A percentile compares a stretch with the other conserved stretches of the same genome.
These are phyloP conservation scores for Ensete glaucum DNA, from an alignment of 176 grass and related monocot genomes.

Conservation along the genomic window DNA sequence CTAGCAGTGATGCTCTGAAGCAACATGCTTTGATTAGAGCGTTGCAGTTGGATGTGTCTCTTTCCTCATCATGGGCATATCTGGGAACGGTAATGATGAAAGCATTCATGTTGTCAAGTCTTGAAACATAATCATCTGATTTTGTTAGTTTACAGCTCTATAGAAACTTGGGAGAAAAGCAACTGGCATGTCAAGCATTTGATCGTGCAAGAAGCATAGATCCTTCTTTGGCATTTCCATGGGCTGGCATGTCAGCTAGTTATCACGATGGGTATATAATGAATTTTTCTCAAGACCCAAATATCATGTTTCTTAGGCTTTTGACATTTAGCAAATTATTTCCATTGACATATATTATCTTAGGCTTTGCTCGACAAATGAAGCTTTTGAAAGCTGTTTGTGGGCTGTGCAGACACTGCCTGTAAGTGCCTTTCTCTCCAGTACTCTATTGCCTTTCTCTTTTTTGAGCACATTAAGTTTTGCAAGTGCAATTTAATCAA, in stretches of 20 bases:
- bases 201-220: conserved; percentile 94
- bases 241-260: conserved; percentile 81
- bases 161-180: conserved; percentile 62
- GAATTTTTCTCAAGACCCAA: background rate
- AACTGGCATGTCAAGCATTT: conserved; percentile 71
- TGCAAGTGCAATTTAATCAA: background rate
- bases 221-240: conserved; percentile 84
- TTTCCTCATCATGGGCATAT: conserved; percentile 77
- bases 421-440: conserved; percentile 43
- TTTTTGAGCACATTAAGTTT: conserved; percentile 2
- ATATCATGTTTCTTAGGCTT: conserved; percentile 21
- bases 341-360: conserved; percentile 21
- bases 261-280: conserved; percentile 18
- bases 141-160: conserved; percentile 13
- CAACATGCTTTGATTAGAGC: conserved; percentile 83
- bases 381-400: conserved; percentile 83
- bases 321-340: conserved; percentile 9
- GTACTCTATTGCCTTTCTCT: background rate
- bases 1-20: conserved; percentile 64
- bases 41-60: conserved; percentile 69
- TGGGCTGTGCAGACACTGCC: conserved; percentile 86
- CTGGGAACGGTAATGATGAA: conserved; percentile 72
- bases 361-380: conserved; percentile 41
- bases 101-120: conserved; percentile 10
- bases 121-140: conserved; percentile 12